Percentiles rank a stretch among this genome's conserved stretches.
Conservation (phyloP, 1,139 yeast species). For the Yamadazyma friedrichii region DNA sequence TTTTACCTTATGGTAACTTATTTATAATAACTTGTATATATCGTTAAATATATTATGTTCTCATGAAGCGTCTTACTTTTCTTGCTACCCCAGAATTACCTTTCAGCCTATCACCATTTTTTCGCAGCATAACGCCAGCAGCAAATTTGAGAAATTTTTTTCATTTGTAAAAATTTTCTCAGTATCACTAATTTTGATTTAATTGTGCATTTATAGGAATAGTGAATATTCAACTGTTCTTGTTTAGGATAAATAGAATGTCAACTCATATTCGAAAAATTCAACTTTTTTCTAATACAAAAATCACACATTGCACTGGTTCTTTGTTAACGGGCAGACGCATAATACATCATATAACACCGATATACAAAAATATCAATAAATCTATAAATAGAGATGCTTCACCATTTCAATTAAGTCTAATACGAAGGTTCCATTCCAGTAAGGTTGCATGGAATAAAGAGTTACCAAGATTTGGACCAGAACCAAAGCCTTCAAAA, state of each 20-base stretch:
- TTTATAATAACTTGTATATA: too few species aligned
- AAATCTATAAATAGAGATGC: not conserved
- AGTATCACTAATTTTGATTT: not conserved
- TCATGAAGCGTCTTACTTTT: too few species aligned
- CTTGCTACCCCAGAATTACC: not conserved
- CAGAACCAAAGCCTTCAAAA: conserved; percentile 2
- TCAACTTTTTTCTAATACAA: conserved; percentile 2
- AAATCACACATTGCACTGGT: not conserved
- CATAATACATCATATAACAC: not conserved
- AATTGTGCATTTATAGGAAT: not conserved
- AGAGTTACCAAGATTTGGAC: conserved; percentile 1
- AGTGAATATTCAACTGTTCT: not conserved
- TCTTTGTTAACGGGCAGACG: too few species aligned
- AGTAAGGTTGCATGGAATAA: not conserved
- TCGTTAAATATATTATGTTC: too few species aligned
- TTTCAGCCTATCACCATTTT: not conserved
- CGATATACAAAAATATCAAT: not conserved
- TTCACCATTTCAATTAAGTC: conserved; percentile 3
- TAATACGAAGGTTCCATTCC: conserved; percentile 3
- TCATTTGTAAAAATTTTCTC: not conserved
- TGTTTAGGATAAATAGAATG: not conserved
- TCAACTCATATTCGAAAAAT: not conserved
- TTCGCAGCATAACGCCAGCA: not conserved
- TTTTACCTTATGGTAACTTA: too few species aligned
- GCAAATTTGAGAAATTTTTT: not conserved